phyloP scores from a whole-genome alignment of 345 rosid species.

The Citrus medica region DNA sequence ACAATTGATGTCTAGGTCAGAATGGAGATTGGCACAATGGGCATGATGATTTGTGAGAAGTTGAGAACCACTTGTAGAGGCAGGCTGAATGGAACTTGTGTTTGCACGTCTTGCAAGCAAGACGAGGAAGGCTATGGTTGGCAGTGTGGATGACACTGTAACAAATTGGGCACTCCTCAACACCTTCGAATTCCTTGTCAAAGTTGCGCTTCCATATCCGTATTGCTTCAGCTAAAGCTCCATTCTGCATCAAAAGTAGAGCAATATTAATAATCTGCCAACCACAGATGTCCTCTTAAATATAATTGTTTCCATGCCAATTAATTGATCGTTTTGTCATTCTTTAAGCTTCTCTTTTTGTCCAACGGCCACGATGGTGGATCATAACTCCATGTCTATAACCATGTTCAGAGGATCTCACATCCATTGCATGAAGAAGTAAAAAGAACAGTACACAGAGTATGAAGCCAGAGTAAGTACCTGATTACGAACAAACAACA shows the following conservation, averaged over 20 bases:
- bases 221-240: constrained; percentile 94
- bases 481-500: constrained; percentile 90
- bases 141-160: constrained; percentile 92
- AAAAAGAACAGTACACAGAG: constrained; percentile 9
- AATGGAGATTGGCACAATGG: constrained; percentile 96
- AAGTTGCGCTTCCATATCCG: constrained; percentile 86
- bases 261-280: not conserved
- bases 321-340: not conserved
- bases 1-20: constrained; percentile 26
- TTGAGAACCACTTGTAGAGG: constrained; percentile 92
- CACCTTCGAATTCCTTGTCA: constrained; percentile 95
- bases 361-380: not conserved
- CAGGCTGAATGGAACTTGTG: constrained; percentile 93
- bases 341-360: not conserved
- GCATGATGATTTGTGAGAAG: constrained; percentile 85
- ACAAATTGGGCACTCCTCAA: constrained; percentile 98
- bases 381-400: not conserved
- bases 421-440: not conserved
- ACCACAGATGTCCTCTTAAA: not conserved
- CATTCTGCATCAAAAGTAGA: constrained; percentile 57
- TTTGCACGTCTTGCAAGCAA: constrained; percentile 91
- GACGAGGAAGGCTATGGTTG: constrained; percentile 90
- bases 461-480: constrained; percentile 28
- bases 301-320: not conserved
- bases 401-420: not conserved